Percentiles rank a stretch among this genome's conserved stretches.
These are phyloP conservation scores for Fusarium foetens DNA, from an alignment of 2,329 filamentous ascomycete genomes.

Conservation along the genomic window DNA sequence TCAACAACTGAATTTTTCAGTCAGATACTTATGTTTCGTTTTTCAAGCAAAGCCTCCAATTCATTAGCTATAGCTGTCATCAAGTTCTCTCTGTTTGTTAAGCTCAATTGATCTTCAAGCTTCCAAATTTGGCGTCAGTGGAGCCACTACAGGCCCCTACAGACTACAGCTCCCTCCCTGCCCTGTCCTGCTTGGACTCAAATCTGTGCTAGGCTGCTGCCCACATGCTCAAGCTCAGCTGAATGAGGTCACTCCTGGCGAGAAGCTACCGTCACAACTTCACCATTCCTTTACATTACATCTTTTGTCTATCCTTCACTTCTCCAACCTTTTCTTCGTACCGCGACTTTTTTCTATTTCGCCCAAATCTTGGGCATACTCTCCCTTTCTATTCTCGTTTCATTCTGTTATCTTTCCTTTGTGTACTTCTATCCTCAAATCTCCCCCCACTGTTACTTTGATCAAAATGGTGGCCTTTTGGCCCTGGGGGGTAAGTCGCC, in stretches of 20 bases:
- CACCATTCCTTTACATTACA: conserved; percentile 14
- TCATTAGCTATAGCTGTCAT: background rate
- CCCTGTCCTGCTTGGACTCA: background rate
- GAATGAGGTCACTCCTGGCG: conserved; percentile 27
- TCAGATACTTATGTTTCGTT: background rate
- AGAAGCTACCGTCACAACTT: conserved; percentile 1
- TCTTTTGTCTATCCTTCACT: conserved; percentile 3
- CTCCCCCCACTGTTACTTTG: conserved; percentile 1
- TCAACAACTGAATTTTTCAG: background rate
- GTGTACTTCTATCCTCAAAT: conserved; percentile 7
- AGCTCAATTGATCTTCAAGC: background rate
- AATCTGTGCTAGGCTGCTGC: background rate
- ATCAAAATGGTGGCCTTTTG: conserved; percentile 81
- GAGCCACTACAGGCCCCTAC: background rate
- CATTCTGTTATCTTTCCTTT: conserved; percentile 16
- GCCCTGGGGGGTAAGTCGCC: conserved; percentile 77
- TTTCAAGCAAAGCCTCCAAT: background rate
- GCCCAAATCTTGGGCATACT: conserved; percentile 4
- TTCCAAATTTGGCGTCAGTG: conserved; percentile 17
- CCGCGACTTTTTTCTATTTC: background rate
- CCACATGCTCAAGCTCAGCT: conserved; percentile 24
- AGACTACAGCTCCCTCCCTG: conserved; percentile 9
- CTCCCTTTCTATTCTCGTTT: conserved; percentile 7
- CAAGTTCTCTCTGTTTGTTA: background rate
- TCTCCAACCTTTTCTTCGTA: conserved; percentile 2